These are phyloP conservation scores for Sextonia rubra DNA, from an alignment of 164 flowering plant species.

Conservation along the genomic window DNA sequence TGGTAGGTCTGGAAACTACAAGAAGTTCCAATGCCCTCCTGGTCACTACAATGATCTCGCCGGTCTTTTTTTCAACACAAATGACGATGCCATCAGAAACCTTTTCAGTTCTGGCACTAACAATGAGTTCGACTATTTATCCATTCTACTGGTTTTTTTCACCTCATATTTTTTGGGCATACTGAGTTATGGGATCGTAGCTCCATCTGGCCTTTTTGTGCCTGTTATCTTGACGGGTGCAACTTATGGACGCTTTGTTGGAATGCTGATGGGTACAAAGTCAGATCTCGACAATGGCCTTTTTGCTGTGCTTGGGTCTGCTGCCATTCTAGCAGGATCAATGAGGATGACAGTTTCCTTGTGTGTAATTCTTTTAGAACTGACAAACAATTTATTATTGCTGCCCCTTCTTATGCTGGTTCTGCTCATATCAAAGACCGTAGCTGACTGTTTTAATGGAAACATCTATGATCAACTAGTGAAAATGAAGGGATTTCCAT, in stretches of 20 bases:
- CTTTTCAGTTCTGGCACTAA: constrained; percentile 73
- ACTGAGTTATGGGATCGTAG: constrained; percentile 75
- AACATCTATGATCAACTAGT: constrained; percentile 68
- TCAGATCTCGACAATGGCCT: constrained; percentile 73
- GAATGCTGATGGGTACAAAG: constrained; percentile 54
- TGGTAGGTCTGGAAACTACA: constrained; percentile 89
- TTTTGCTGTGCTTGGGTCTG: constrained; percentile 86
- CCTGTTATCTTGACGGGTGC: constrained; percentile 89
- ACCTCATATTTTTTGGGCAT: constrained; percentile 68
- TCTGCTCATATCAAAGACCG: constrained; percentile 83
- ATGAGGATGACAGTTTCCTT: constrained; percentile 90
- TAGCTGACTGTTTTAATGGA: constrained; percentile 76
- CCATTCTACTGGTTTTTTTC: constrained; percentile 62
- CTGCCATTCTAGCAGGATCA: constrained; percentile 88
- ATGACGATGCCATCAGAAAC: constrained; percentile 84
- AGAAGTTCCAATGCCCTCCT: constrained; percentile 80
- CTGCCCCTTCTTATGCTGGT: constrained; percentile 86
- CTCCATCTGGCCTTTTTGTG: constrained; percentile 80
- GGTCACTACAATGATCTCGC: constrained; percentile 95
- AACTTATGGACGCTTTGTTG: constrained; percentile 79
- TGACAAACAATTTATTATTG: constrained; percentile 74
- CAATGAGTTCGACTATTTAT: constrained; percentile 51
- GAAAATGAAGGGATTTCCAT: constrained; percentile 82
- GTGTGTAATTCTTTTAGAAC: constrained; percentile 73
- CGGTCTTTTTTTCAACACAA: constrained; percentile 87